Evolutionary conservation across 1,284 basidiomycete species (phyloP).

Genomic region (Malassezia restricta): DNA sequence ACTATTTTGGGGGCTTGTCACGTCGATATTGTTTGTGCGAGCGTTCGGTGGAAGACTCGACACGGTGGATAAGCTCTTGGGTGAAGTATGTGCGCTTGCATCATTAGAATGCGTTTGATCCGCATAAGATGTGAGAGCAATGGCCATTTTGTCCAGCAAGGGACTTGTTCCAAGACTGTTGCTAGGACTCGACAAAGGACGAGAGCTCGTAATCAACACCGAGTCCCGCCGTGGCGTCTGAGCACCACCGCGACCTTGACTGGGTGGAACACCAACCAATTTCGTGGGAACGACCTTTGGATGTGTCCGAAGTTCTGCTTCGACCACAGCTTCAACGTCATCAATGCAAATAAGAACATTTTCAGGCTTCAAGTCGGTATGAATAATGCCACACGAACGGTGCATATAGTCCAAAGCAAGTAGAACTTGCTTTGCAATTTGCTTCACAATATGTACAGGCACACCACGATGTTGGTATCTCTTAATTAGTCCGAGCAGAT

Average conservation of each 20-base stretch:
- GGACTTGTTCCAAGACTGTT: constrained; percentile 62
- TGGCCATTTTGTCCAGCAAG: constrained; percentile 79
- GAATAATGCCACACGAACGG: constrained; percentile 80
- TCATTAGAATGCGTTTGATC: constrained; percentile 5
- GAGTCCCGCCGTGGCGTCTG: constrained; percentile 85
- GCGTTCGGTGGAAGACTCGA: constrained; percentile 9
- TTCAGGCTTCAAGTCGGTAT: constrained; percentile 80
- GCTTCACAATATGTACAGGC: constrained; percentile 80
- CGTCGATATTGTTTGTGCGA: not conserved
- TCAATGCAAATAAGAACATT: constrained; percentile 96
- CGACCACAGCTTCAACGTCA: constrained; percentile 86
- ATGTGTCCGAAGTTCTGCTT: constrained; percentile 62
- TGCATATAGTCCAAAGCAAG: constrained; percentile 97
- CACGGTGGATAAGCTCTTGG: constrained; percentile 38
- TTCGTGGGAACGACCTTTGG: constrained; percentile 58
- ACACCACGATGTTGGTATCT: constrained; percentile 90
- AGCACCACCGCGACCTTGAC: constrained; percentile 86
- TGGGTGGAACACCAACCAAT: constrained; percentile 86
- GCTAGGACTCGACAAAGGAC: constrained; percentile 71
- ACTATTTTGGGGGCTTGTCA: not conserved
- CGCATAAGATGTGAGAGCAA: constrained; percentile 66
- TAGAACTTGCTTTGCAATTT: constrained; percentile 92
- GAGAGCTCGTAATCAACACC: constrained; percentile 80
- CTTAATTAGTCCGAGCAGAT: constrained; percentile 92
- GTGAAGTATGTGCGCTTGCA: not conserved